Evolutionary conservation across 2,329 filamentous ascomycete genomes (phyloP).

Genomic region (Cordyceps cateniannulata): DNA sequence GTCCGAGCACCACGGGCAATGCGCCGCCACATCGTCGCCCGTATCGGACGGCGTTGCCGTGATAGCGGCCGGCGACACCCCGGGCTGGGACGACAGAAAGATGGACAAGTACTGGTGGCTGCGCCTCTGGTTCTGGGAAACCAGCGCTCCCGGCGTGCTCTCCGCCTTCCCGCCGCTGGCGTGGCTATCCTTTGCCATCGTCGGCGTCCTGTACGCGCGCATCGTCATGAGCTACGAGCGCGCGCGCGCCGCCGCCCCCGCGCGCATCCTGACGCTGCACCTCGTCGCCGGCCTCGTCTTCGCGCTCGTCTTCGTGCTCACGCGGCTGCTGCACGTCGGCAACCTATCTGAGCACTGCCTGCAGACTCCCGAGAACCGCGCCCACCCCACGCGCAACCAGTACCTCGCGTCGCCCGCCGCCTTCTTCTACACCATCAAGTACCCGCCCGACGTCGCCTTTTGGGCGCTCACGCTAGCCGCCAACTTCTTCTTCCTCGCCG

Average conservation of each 20-base stretch:
- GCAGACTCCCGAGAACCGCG: slow-evolving; percentile 30
- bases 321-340: slow-evolving; percentile 34
- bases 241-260: slow-evolving; percentile 14
- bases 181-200: slow-evolving; percentile 39
- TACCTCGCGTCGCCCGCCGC: slow-evolving; percentile 34
- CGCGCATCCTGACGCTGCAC: slow-evolving; percentile 24
- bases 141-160: slow-evolving; percentile 23
- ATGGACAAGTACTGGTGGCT: slow-evolving; percentile 19
- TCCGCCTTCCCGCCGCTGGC: slow-evolving; percentile 39
- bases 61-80: not conserved
- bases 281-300: slow-evolving; percentile 24
- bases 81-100: not conserved
- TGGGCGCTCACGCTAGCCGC: slow-evolving; percentile 34
- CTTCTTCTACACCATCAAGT: slow-evolving; percentile 42
- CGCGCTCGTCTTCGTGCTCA: slow-evolving; percentile 33
- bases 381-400: slow-evolving; percentile 27
- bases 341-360: slow-evolving; percentile 39
- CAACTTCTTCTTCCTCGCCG: slow-evolving; percentile 33
- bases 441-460: slow-evolving; percentile 41
- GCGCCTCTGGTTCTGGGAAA: slow-evolving; percentile 35
- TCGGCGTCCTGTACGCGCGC: slow-evolving; percentile 38
- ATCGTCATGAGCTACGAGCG: slow-evolving; percentile 24
- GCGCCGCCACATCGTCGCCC: slow-evolving; percentile 17
- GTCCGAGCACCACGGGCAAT: slow-evolving; percentile 33
- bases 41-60: not conserved